A percentile compares a stretch with the other conserved stretches of the same genome.
Evolutionary conservation across 345 rosid genomes (phyloP).

Genomic region (Populus pruinosa): DNA sequence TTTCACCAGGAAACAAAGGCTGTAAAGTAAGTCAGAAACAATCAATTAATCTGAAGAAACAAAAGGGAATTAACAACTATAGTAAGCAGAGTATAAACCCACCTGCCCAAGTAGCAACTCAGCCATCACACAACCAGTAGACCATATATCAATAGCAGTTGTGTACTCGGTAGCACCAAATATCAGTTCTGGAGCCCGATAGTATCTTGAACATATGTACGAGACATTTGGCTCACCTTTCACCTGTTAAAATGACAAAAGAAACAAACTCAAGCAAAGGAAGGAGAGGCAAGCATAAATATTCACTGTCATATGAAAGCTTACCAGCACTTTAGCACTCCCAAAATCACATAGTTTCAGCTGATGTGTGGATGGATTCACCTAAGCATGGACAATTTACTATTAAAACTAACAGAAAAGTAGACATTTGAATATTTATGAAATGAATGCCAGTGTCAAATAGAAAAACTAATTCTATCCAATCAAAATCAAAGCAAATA

Average conservation of each 20-base stretch:
- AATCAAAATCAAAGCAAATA: neutral
- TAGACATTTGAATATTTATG: neutral
- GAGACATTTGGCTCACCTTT: constrained; percentile 93
- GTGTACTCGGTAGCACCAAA: constrained; percentile 97
- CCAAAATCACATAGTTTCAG: constrained; percentile 93
- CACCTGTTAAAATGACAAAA: constrained; percentile 44
- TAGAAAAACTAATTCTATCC: neutral
- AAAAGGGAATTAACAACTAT: constrained; percentile 5
- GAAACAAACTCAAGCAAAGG: constrained; percentile 13
- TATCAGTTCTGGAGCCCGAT: constrained; percentile 95
- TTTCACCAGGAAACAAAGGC: constrained; percentile 98
- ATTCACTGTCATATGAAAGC: constrained; percentile 12
- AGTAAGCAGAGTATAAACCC: constrained; percentile 2
- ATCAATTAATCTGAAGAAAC: neutral
- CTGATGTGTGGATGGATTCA: constrained; percentile 86
- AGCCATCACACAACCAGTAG: constrained; percentile 95
- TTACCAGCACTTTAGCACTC: constrained; percentile 90
- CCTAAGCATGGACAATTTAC: constrained; percentile 41
- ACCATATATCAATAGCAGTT: constrained; percentile 97
- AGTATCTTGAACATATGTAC: constrained; percentile 90
- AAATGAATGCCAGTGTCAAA: neutral
- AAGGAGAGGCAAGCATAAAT: constrained; percentile 1
- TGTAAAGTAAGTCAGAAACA: constrained; percentile 24
- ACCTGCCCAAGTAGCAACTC: constrained; percentile 94
- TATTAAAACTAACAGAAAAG: neutral